Evolutionary conservation across 768 basidiomycete species (phyloP), one percentile per base, ranked within the genome.

Genomic region (Hypholoma fasciculare): DNA sequence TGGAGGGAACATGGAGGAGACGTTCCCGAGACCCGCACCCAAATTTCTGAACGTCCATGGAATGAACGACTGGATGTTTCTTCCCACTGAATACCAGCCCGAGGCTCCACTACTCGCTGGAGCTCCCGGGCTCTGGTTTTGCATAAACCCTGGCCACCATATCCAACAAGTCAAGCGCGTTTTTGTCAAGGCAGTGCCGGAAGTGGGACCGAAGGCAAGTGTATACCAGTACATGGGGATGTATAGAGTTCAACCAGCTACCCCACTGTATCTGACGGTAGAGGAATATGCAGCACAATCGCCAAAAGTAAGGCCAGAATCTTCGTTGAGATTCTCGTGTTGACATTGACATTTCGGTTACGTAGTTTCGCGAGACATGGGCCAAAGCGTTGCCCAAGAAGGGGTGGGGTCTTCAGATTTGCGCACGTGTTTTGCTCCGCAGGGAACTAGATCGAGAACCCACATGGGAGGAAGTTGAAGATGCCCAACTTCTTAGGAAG

Each of bases 81-180:
- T 71, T 1, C 71, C 71, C 40, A 61, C 71, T 0, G 44, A 56
- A 1, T 69, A 65, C 49, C 73, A 77, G 40, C 74, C 75, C 3
- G 65, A 74, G 20, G 76, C 70, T 7, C 78, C 76, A 1, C 58
- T 71, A 49, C 38, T 71, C 11, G 72, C 76, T 0, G 76, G 77
- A 0, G 66, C 67, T 0, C 69, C 69, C 0, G 77, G 78, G 0
- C 57, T 79, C 1, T 74, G 62, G 56, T 75, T 75, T 40, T 6
- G 54, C 23, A n/a, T 14, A 13, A 47, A 49, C 0, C 46, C 36
- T 42, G 40, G 36, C 1, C 2, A 14, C 1, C 39, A 46, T 20
- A 39, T 11, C 39, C 30, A 30, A 7, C 53, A 55, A 6, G 5
- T 19, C 3, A 30, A 42, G 7, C 55, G 61, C 4, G 61, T 69